Conservation (phyloP, 2,329 filamentous ascomycete genomes). For the Colletotrichum viniferum region DNA sequence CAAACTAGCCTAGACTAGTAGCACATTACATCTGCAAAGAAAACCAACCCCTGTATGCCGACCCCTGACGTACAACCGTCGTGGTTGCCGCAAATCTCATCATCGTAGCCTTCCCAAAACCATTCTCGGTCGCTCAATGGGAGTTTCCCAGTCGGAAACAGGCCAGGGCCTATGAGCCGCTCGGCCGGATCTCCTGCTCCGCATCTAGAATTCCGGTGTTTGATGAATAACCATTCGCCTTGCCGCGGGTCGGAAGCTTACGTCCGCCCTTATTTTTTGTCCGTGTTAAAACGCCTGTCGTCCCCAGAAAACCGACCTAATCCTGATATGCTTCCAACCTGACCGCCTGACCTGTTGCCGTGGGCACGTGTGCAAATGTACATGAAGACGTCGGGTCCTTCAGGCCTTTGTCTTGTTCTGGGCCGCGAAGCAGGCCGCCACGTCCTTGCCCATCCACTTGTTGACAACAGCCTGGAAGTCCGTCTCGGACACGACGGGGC, state of each 20-base stretch:
- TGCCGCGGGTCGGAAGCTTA: slow-evolving; percentile 6
- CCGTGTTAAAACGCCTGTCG: slow-evolving; percentile 19
- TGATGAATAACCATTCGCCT: slow-evolving; percentile 19
- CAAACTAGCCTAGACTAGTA: neutral
- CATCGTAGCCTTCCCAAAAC: slow-evolving; percentile 2
- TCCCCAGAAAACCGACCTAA: neutral
- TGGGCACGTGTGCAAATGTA: slow-evolving; percentile 10
- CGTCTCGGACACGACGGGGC: slow-evolving; percentile 85
- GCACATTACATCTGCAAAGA: slow-evolving; percentile 10
- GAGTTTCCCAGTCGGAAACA: neutral
- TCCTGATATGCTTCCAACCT: slow-evolving; percentile 12
- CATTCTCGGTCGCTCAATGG: neutral
- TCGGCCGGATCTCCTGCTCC: neutral
- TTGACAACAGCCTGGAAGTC: slow-evolving; percentile 84
- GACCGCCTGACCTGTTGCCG: slow-evolving; percentile 1
- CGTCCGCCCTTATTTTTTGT: slow-evolving; percentile 17
- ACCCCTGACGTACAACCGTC: neutral
- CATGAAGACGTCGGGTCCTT: neutral
- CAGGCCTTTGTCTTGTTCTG: slow-evolving; percentile 30
- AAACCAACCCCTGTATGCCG: neutral
- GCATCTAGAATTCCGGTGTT: neutral
- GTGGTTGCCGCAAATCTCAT: neutral
- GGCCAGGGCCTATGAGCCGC: neutral
- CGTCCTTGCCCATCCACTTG: slow-evolving; percentile 60
- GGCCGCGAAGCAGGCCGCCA: slow-evolving; percentile 34